phyloP scores from a whole-genome alignment of 345 rosid genomes.

The Sisymbrium altissimum region DNA sequence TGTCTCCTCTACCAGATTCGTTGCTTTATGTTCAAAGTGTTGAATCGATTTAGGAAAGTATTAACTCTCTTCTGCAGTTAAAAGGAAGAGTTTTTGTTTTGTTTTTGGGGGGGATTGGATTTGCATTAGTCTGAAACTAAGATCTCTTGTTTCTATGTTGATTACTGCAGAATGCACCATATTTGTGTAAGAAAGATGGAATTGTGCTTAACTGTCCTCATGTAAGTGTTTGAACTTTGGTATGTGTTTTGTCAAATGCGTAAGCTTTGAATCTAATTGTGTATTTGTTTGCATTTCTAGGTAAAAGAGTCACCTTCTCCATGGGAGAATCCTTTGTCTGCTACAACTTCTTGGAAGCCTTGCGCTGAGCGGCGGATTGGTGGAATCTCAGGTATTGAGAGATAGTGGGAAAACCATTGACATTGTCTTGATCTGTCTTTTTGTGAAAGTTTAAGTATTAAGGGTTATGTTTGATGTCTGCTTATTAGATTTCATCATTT shows the following conservation, averaged over 20 bases:
- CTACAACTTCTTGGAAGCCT: constrained; percentile 99
- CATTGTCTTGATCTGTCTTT: not conserved
- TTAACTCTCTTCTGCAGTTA: not conserved
- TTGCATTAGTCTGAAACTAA: not conserved
- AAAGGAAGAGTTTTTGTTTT: not conserved
- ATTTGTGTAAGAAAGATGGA: constrained; percentile 93
- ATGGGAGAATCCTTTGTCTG: constrained; percentile 92
- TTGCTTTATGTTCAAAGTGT: not conserved
- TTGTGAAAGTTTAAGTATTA: not conserved
- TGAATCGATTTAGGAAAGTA: constrained; percentile 1
- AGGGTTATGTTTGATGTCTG: not conserved
- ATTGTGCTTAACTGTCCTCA: constrained; percentile 89
- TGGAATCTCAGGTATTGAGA: constrained; percentile 65
- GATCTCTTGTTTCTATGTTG: not conserved
- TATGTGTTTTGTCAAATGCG: constrained; percentile 7
- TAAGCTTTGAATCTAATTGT: constrained; percentile 16
- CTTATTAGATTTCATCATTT: constrained; percentile 7
- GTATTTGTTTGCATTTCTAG: constrained; percentile 36
- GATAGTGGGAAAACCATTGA: not conserved
- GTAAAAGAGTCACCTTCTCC: constrained; percentile 93
- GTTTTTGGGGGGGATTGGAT: not conserved
- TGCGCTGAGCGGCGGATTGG: constrained; percentile 88
- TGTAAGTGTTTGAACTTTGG: constrained; percentile 48
- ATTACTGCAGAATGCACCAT: constrained; percentile 65
- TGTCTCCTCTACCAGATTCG: too few relatives aligned